Evolutionary conservation across 1,139 yeast species (phyloP), one percentile per base, ranked within the genome.

Genomic region (Ashbya aceris): DNA sequence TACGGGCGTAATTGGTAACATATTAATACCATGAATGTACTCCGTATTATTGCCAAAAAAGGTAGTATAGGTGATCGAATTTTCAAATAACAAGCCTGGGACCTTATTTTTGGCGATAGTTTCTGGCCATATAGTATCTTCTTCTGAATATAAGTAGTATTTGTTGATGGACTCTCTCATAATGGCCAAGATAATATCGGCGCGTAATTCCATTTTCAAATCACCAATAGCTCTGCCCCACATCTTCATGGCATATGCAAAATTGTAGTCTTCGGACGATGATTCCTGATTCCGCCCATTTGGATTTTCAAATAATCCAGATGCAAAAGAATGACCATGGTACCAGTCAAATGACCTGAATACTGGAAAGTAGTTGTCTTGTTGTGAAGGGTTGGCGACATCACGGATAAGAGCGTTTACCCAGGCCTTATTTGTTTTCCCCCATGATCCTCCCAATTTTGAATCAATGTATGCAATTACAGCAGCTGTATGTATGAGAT

Each of bases 301-400:
- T 30, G 79, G 82, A 50, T 77, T 66, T 30, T 71, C 74, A 55
- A 76, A 79, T 48, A 83, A 66, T 12, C 95, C 94, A 45, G 75
- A 75, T 7, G 94, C 93, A 87, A 91, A 83, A 2, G 93, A 81
- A 61, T 84, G 94, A 28, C 95, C 95, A 36, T 72, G 71, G 64
- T 65, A 84, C 85, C 84, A 84, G 60, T 83, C 91, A 62, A 83
- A 84, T 71, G 71, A 73, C 58, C 94, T 73, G 38, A 75, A 81
- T 11, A 77, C 83, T 3, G 95, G 94, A 77, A 82, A 84, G 57
- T 71, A 73, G 1, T 67, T 43, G 58, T 83, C 93, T 2, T 66
- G 67, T 45, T 60, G 44, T 27, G 79, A 73, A 28, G 87, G 93
- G 54, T 83, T 83, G 31, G 89, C 86, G 42, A 80, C 86, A 57